These are phyloP conservation scores for Aureobasidium namibiae DNA, from an alignment of 2,329 filamentous ascomycete species.

Conservation along the genomic window DNA sequence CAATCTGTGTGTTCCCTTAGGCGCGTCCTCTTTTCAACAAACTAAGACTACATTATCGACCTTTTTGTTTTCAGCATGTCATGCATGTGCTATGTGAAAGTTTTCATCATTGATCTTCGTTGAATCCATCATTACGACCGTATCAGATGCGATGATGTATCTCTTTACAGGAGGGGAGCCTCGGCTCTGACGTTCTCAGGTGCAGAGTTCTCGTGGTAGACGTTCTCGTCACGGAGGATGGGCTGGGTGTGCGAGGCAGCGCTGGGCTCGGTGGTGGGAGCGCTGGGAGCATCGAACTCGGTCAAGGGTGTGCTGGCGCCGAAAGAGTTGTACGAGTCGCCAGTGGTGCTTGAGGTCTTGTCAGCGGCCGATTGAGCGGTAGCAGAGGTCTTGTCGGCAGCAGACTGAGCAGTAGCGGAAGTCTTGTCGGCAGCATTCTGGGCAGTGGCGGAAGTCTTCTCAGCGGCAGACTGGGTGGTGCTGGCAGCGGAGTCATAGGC, in stretches of 20 bases:
- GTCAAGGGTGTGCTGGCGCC: not conserved
- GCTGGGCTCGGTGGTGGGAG: conserved; percentile 9
- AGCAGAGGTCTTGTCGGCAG: not conserved
- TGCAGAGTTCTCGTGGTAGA: conserved; percentile 8
- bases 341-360: conserved; percentile 13
- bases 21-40: not conserved
- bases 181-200: conserved; percentile 5
- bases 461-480: not conserved
- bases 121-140: conserved; percentile 8
- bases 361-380: not conserved
- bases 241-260: conserved; percentile 8
- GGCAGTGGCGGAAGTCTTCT: conserved; percentile 12
- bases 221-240: not conserved
- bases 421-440: not conserved
- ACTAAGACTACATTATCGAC: conserved; percentile 9
- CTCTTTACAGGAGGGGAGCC: conserved; percentile 4
- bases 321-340: conserved; percentile 2
- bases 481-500: not conserved
- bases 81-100: not conserved
- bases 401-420: not conserved
- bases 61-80: not conserved
- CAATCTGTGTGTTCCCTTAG: not conserved
- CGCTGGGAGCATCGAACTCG: conserved; percentile 5
- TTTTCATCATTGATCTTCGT: conserved; percentile 3
- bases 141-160: not conserved